Evolutionary conservation across 176 grass and related monocot species (phyloP).

Genomic region (Musa itinerans): DNA sequence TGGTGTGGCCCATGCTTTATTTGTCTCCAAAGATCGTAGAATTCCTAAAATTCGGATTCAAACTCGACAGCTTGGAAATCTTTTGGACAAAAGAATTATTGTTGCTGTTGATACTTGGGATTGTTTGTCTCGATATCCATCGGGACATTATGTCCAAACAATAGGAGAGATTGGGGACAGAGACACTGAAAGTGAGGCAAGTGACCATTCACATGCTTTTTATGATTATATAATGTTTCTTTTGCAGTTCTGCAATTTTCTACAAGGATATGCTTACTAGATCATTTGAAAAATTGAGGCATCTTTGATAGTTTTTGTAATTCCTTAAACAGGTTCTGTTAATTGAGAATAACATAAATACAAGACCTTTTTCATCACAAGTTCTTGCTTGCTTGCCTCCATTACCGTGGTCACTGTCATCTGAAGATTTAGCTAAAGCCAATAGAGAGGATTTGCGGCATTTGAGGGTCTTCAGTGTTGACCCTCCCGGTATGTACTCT

Average conservation of each 20-base stretch:
- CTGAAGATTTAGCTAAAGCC: slow-evolving; percentile 71
- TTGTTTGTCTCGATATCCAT: slow-evolving; percentile 80
- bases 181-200: slow-evolving; percentile 97
- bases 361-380: slow-evolving; percentile 93
- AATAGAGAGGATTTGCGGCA: slow-evolving; percentile 73
- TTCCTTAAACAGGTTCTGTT: slow-evolving; percentile 75
- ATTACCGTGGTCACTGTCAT: slow-evolving; percentile 86
- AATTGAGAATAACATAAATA: slow-evolving; percentile 97
- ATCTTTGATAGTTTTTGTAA: slow-evolving; percentile 16
- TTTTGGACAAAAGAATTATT: slow-evolving; percentile 91
- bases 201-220: not conserved
- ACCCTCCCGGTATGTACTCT: slow-evolving; percentile 63
- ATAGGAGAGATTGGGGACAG: slow-evolving; percentile 93
- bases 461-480: slow-evolving; percentile 91
- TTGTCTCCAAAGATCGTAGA: slow-evolving; percentile 88
- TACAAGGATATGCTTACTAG: too few relatives aligned
- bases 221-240: not conserved
- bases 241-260: not conserved
- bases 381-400: slow-evolving; percentile 93
- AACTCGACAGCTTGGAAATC: slow-evolving; percentile 89
- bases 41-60: slow-evolving; percentile 97
- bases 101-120: slow-evolving; percentile 96
- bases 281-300: not conserved
- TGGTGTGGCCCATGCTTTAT: slow-evolving; percentile 73
- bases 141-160: slow-evolving; percentile 85